Base-by-base conservation (phyloP, 2,329 filamentous ascomycete genomes). In the Westerdykella ornata region DNA sequence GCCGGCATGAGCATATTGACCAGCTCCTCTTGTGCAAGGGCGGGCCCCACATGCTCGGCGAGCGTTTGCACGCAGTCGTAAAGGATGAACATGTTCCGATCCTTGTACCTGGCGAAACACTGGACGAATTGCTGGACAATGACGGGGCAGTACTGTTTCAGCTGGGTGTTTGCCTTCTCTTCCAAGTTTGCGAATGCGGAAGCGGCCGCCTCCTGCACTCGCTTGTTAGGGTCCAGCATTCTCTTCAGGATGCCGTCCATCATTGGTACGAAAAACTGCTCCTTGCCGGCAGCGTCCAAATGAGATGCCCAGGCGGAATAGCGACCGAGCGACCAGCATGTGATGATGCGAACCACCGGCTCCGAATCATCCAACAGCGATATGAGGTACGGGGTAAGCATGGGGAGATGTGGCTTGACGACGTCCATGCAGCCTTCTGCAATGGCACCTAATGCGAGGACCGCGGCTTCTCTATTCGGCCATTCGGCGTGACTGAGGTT, bases 1-100 rank as follows among this genome's bases (percentile, higher is more conserved):
- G 88, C 87, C 17, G 92, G 89, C 90, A 98, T 97, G 44, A 98
- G 75, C 52, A 88, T 76, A 48, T 84, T 78, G 31, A 89, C 81
- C n/a, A 95, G 77, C 39, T 89, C 79, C 5, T 84, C 84, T 46
- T 80, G 76, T n/a, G 88, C 84, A 50, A 98, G 74, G 26, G 84
- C 80, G 5, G 83, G 81, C 9, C 88, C 88, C 41, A 97, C 84
- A 59, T 88, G 84, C 66, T 98, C 92, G 3, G 92, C 92, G 43
- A 98, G 73, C 0, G 92, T 98, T 70, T 98, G 92, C 26, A 98
- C 87, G 65, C 92, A 97, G 69, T 98, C 92, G 70, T 98, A 98
- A 26, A 98, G 78, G 41, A 97, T 94, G 71, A 94, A 96, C 81
- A 97, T 96, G 71, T 98, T 98, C 58, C 88, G 84, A 67, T 97